Evolutionary conservation across 148 eudicot species (phyloP).

Genomic region (Fagopyrum esculentum): DNA sequence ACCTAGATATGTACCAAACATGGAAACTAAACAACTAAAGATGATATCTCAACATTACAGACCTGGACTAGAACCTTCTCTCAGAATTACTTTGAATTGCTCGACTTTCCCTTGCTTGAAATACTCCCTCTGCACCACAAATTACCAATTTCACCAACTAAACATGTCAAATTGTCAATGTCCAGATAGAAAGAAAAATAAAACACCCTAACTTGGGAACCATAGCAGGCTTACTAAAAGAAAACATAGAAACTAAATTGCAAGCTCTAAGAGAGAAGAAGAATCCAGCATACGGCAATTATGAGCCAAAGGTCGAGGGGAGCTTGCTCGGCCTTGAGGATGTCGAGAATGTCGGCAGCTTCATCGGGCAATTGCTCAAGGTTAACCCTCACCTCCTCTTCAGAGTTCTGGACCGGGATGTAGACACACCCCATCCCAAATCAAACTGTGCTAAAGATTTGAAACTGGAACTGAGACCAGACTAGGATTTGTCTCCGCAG

Average conservation of each 20-base stretch:
- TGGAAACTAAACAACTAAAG: background rate
- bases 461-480: background rate
- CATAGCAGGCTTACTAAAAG: background rate
- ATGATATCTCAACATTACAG: background rate
- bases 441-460: background rate
- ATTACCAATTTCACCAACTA: background rate
- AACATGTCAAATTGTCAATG: background rate
- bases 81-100: constrained; percentile 82
- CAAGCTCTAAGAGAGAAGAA: background rate
- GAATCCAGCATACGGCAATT: constrained; percentile 48
- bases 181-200: background rate
- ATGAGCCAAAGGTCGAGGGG: constrained; percentile 92
- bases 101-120: constrained; percentile 90
- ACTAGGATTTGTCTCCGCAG: no score
- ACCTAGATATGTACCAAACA: no score
- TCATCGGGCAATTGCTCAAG: constrained; percentile 86
- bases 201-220: background rate
- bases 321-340: constrained; percentile 97
- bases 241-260: background rate
- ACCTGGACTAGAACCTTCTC: constrained; percentile 96
- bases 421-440: constrained; percentile 63
- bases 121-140: constrained; percentile 75
- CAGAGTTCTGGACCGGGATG: constrained; percentile 85
- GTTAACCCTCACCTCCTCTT: constrained; percentile 79
- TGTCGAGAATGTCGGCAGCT: constrained; percentile 92